phyloP scores from a whole-genome alignment of 2,329 filamentous ascomycete species.

The Diplodia scrobiculata region DNA sequence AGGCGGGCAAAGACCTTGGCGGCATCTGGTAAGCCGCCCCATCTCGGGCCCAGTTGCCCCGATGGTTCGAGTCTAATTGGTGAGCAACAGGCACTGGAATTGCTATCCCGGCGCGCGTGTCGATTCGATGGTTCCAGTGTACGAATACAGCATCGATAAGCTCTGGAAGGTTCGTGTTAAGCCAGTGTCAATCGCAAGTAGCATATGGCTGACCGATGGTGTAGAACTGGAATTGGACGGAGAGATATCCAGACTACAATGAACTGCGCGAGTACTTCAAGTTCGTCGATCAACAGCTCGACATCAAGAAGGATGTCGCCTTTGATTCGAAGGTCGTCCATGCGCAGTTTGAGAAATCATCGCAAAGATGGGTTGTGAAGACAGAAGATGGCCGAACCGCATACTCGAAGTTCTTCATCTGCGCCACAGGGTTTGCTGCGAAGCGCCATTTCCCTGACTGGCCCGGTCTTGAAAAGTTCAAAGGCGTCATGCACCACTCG shows the following conservation, averaged over 20 bases:
- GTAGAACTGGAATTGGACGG: constrained; percentile 60
- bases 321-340: constrained; percentile 60
- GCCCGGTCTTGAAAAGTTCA: constrained; percentile 62
- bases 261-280: constrained; percentile 63
- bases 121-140: constrained; percentile 52
- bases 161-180: constrained; percentile 47
- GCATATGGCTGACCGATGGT: neutral
- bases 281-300: constrained; percentile 58
- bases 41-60: neutral
- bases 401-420: constrained; percentile 56
- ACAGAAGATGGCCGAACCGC: constrained; percentile 57
- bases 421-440: constrained; percentile 61
- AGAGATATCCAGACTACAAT: constrained; percentile 55
- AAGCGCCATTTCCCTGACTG: constrained; percentile 64
- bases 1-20: constrained; percentile 47
- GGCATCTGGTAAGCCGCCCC: constrained; percentile 42
- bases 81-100: constrained; percentile 45
- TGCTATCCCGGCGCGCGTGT: constrained; percentile 53
- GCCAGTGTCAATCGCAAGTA: neutral
- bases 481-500: constrained; percentile 62
- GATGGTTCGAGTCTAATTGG: neutral
- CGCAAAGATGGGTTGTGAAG: constrained; percentile 55
- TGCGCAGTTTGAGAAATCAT: constrained; percentile 54
- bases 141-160: constrained; percentile 53
- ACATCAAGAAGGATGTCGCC: constrained; percentile 59